phyloP scores from a whole-genome alignment of 805 yeast genomes.

The Candida taoyuanica region DNA sequence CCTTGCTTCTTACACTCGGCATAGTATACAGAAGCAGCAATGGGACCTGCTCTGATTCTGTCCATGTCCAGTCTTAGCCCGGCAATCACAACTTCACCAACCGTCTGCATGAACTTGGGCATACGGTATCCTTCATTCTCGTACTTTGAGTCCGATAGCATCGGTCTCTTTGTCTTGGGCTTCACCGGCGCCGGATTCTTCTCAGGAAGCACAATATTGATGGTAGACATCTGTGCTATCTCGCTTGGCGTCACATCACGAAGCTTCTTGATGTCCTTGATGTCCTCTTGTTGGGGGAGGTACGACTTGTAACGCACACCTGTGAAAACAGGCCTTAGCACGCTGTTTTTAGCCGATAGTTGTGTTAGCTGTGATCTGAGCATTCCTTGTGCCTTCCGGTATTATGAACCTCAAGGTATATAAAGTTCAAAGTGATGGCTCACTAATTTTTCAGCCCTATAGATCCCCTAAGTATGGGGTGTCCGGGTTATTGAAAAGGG shows the following conservation, averaged over 20 bases:
- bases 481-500: neutral
- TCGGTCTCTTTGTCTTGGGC: constrained; percentile 30
- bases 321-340: neutral
- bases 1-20: constrained; percentile 87
- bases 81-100: constrained; percentile 63
- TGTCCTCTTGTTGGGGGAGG: constrained; percentile 6
- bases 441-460: too few relatives aligned
- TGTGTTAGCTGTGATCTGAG: constrained; percentile 2
- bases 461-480: too few relatives aligned
- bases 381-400: too few relatives aligned
- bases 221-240: constrained; percentile 25
- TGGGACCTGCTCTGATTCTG: constrained; percentile 85
- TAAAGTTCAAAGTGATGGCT: too few relatives aligned
- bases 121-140: constrained; percentile 35
- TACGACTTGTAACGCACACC: constrained; percentile 13
- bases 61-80: constrained; percentile 83
- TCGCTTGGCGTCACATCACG: constrained; percentile 20
- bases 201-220: constrained; percentile 22
- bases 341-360: too few relatives aligned
- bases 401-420: too few relatives aligned
- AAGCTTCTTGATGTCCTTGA: constrained; percentile 11
- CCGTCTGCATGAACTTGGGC: constrained; percentile 46
- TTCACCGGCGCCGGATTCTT: constrained; percentile 30
- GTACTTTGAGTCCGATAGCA: constrained; percentile 35
- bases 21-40: constrained; percentile 86